Conservation (phyloP, 1,284 basidiomycete genomes). For the Sanguinoderma infundibulare region DNA sequence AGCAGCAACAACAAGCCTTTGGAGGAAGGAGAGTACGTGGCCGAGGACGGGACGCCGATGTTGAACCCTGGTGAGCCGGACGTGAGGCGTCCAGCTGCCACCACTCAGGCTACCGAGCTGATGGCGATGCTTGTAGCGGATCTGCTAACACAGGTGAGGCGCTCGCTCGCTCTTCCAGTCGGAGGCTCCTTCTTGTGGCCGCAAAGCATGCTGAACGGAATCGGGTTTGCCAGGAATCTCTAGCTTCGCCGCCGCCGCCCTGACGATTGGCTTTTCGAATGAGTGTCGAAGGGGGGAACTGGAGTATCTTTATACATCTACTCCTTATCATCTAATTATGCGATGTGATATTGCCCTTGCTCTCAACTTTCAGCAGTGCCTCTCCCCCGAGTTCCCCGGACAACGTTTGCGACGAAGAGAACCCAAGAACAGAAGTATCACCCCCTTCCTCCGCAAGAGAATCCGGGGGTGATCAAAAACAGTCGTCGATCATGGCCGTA, state of each 20-base stretch:
- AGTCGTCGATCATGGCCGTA: too few relatives aligned
- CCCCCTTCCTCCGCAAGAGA: too few relatives aligned
- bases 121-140: constrained; percentile 46
- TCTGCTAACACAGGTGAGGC: constrained; percentile 61
- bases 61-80: constrained; percentile 57
- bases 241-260: constrained; percentile 62
- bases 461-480: too few relatives aligned
- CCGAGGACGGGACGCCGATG: constrained; percentile 68
- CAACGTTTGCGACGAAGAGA: too few relatives aligned
- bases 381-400: too few relatives aligned
- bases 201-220: not conserved
- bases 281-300: not conserved
- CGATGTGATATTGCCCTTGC: constrained; percentile 9
- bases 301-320: constrained; percentile 11
- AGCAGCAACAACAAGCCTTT: too few relatives aligned
- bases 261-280: constrained; percentile 38
- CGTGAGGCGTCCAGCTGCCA: not conserved
- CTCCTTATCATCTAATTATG: constrained; percentile 17
- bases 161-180: not conserved
- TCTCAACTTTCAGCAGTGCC: too few relatives aligned
- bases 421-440: too few relatives aligned
- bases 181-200: not conserved
- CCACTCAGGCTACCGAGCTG: not conserved
- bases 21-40: constrained; percentile 53
- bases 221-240: constrained; percentile 50